Conservation (phyloP, 257 asterid species). For the Forsythia suspensa region DNA sequence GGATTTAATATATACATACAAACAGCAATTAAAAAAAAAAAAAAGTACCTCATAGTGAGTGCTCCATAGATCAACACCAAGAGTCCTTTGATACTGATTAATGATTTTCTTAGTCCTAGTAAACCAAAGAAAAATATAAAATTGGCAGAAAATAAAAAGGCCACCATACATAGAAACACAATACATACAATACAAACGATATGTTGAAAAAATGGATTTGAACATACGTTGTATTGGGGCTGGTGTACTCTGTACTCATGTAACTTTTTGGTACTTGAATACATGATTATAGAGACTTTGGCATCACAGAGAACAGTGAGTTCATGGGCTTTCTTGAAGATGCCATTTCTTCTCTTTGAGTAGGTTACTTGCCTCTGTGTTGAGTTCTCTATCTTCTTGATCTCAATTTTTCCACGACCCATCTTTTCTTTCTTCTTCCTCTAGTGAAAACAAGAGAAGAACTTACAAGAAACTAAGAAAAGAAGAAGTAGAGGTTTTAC, state of each 20-base stretch:
- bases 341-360: slow-evolving; percentile 53
- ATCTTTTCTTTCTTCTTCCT: neutral
- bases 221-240: slow-evolving; percentile 49
- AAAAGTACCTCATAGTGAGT: slow-evolving; percentile 48
- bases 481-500: slow-evolving; percentile 16
- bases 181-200: too few species aligned
- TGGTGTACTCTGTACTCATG: slow-evolving; percentile 55
- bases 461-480: neutral
- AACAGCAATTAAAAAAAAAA: neutral
- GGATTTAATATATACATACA: too few species aligned
- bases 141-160: too few species aligned
- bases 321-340: slow-evolving; percentile 62
- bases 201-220: too few species aligned
- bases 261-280: slow-evolving; percentile 42
- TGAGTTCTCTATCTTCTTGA: slow-evolving; percentile 49
- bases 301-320: slow-evolving; percentile 60
- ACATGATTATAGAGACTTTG: slow-evolving; percentile 54
- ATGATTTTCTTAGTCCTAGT: slow-evolving; percentile 46
- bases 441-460: neutral
- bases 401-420: slow-evolving; percentile 54
- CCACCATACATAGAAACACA: too few species aligned
- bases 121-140: neutral
- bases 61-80: slow-evolving; percentile 62
- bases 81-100: slow-evolving; percentile 50
- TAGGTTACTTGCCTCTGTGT: slow-evolving; percentile 55